Evolutionary conservation across 129 eudicot genomes (phyloP).

Genomic region (Flaveria ramosissima): DNA sequence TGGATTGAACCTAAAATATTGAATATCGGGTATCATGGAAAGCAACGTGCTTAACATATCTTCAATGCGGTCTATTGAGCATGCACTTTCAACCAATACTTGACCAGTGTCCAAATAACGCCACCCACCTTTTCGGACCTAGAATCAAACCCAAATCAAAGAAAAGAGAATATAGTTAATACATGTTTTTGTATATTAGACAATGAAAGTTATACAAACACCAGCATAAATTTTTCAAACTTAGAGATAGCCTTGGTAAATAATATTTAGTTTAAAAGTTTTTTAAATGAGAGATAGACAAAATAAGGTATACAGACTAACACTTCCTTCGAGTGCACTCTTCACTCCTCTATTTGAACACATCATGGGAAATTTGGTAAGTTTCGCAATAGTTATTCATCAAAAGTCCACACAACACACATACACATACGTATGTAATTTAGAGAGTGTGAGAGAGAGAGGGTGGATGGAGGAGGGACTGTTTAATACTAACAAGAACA

Average conservation of each 20-base stretch:
- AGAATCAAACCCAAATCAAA: conserved; percentile 14
- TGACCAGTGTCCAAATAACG: conserved; percentile 93
- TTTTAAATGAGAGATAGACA: background rate
- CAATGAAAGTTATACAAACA: background rate
- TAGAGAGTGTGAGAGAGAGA: background rate
- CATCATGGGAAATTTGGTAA: no score
- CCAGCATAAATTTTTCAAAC: background rate
- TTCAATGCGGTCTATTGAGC: conserved; percentile 92
- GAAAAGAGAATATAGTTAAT: background rate
- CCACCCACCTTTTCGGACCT: conserved; percentile 96
- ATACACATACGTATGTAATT: background rate
- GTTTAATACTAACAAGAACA: no score
- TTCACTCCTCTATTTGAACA: no score
- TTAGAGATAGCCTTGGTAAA: background rate
- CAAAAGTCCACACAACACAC: background rate
- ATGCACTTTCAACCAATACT: conserved; percentile 95
- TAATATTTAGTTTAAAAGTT: background rate
- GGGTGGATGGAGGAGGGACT: background rate
- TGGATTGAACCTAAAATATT: conserved; percentile 89
- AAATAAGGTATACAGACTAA: no score
- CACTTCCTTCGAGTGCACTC: no score
- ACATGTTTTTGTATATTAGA: background rate
- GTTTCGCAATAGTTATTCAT: no score
- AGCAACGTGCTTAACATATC: conserved; percentile 84
- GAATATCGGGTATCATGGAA: conserved; percentile 87